Conservation (phyloP, 495 filamentous ascomycete species). For the Podospora appendiculata region DNA sequence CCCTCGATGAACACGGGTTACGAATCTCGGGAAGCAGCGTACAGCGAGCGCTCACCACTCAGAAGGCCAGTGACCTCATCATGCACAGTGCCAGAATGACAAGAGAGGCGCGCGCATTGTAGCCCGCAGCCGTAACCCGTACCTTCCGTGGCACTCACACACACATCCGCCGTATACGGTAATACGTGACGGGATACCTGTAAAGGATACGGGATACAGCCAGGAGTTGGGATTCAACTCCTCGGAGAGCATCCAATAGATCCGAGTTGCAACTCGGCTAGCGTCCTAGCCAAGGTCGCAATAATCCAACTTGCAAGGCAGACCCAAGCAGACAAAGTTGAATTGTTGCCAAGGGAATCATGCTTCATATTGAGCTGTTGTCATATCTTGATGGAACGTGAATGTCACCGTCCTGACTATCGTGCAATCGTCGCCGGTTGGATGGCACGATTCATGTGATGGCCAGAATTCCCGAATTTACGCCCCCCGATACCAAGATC, state of each 20-base stretch:
- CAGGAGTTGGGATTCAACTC: too few relatives aligned
- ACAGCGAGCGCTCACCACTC: background rate
- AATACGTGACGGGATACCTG: too few relatives aligned
- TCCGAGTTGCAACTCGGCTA: too few relatives aligned
- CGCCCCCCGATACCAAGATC: background rate
- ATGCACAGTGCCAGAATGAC: background rate
- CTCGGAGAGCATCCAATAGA: too few relatives aligned
- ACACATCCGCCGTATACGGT: too few relatives aligned
- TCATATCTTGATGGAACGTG: background rate
- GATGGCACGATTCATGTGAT: background rate
- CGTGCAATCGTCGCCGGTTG: too few relatives aligned
- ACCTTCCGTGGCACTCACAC: background rate
- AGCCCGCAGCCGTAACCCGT: background rate
- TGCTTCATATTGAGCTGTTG: background rate
- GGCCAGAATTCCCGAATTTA: background rate
- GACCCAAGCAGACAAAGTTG: background rate
- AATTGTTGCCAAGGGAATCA: background rate
- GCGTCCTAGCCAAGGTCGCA: too few relatives aligned
- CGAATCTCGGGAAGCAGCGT: background rate
- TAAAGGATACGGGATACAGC: too few relatives aligned
- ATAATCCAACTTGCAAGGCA: background rate
- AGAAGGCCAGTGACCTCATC: conserved; percentile 1
- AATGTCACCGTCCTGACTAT: background rate
- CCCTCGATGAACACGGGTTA: background rate
- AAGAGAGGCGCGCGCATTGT: background rate